These are phyloP conservation scores for Brettanomyces sp. DNA, from an alignment of 805 yeast species.

Conservation along the genomic window DNA sequence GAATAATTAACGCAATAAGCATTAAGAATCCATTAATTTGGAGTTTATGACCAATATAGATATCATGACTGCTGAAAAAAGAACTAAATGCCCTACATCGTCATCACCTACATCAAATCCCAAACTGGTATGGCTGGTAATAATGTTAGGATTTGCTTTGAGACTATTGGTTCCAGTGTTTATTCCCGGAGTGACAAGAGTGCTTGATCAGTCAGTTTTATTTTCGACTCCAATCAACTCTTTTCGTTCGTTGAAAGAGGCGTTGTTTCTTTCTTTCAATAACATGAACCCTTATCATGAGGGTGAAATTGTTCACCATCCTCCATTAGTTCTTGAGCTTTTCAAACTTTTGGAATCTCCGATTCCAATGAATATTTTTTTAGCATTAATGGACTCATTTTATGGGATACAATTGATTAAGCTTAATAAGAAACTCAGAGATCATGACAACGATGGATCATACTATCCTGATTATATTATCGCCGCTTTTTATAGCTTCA, in stretches of 20 bases:
- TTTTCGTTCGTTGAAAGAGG: slow-evolving; percentile 55
- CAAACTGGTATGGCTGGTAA: slow-evolving; percentile 4
- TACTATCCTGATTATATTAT: slow-evolving; percentile 13
- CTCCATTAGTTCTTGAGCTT: slow-evolving; percentile 59
- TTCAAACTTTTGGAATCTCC: slow-evolving; percentile 29
- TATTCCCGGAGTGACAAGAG: slow-evolving; percentile 21
- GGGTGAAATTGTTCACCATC: slow-evolving; percentile 83
- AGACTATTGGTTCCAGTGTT: slow-evolving; percentile 19
- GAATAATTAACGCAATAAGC: no score
- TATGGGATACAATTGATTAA: slow-evolving; percentile 45
- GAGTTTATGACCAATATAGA: no score
- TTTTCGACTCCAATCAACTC: slow-evolving; percentile 70
- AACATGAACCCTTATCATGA: slow-evolving; percentile 53
- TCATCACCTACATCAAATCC: not conserved
- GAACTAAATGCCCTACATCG: no score
- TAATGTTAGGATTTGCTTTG: slow-evolving; percentile 17
- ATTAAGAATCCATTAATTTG: no score
- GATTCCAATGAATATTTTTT: slow-evolving; percentile 28
- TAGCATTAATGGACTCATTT: slow-evolving; percentile 48
- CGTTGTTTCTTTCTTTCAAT: slow-evolving; percentile 49
- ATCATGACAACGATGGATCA: not conserved
- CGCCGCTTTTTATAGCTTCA: slow-evolving; percentile 55
- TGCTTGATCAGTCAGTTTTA: slow-evolving; percentile 45
- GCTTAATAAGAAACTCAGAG: slow-evolving; percentile 34
- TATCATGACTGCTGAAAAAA: no score